Percentiles rank a stretch among this genome's conserved stretches.
These are phyloP conservation scores for Nemania diffusa DNA, from an alignment of 2,329 filamentous ascomycete genomes.

Conservation along the genomic window DNA sequence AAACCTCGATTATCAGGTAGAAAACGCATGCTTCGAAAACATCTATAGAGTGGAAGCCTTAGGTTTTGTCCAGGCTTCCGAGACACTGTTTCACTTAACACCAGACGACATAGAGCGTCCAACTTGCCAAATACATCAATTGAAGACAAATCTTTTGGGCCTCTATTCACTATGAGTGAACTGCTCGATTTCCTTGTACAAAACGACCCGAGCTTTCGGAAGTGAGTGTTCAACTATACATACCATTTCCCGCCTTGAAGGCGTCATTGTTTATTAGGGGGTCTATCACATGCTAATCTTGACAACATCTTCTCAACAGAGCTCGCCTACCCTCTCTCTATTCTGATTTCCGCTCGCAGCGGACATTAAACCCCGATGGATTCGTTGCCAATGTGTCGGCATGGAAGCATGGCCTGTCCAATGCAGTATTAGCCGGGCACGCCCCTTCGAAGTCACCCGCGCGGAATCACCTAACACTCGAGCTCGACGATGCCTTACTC, in stretches of 20 bases:
- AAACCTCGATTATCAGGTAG: neutral
- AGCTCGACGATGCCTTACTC: conserved; percentile 71
- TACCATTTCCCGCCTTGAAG: neutral
- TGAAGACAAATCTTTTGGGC: neutral
- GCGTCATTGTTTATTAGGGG: neutral
- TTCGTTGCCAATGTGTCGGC: conserved; percentile 82
- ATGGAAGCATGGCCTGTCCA: conserved; percentile 80
- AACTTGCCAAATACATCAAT: conserved; percentile 8
- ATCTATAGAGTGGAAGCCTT: neutral
- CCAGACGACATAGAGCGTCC: neutral
- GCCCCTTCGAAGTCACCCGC: conserved; percentile 55
- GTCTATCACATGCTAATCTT: conserved; percentile 17
- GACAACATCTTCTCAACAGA: conserved; percentile 56
- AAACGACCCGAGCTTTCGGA: conserved; percentile 70
- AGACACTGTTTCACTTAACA: conserved; percentile 5
- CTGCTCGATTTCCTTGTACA: conserved; percentile 73
- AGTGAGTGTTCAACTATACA: conserved; percentile 51
- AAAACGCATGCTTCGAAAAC: neutral
- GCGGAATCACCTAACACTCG: conserved; percentile 63
- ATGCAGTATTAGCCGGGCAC: conserved; percentile 71
- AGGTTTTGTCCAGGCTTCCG: neutral
- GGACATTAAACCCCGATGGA: conserved; percentile 83
- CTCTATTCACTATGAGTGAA: conserved; percentile 65
- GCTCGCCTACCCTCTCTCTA: conserved; percentile 86
- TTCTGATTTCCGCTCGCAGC: conserved; percentile 82